Base-by-base conservation (phyloP, 495 filamentous ascomycete genomes). In the Penicillium argentinense region DNA sequence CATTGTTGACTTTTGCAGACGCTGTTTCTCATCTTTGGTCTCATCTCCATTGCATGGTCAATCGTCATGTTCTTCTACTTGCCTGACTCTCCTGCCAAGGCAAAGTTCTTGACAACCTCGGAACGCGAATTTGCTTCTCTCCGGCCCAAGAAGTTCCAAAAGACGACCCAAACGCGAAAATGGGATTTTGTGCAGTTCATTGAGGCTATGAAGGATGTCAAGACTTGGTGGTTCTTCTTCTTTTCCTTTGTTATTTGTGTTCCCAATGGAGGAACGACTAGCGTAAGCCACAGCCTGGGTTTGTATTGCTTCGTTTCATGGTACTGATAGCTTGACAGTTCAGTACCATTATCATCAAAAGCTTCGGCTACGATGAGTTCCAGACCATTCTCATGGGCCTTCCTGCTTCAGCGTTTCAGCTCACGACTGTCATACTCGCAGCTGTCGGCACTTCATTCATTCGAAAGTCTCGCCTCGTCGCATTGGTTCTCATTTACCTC, bases 61-160 rank as follows among this genome's bases (percentile, higher is more conserved):
- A 22, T 67, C 3, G 53, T 72, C 17, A 47, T 77, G 23, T 55
- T 74, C 29, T 53, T 72, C 49, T 53, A 75, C 30, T 61, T 82
- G 36, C 78, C 78, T 0, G 76, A 80, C 46, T 75, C 66, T 9
- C 78, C 73, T 0, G 54, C 69, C 21, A 74, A 61, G 24, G 71
- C 77, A 7, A 60, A 63, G 13, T 76, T 74, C 53, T 64, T 78
- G 12, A 69, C 42, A 13, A 4, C 21, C 3, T 24, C 17, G 5
- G 70, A 76, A 17, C 67, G 66, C 12, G 50, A 69, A 5, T 66
- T 76, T 49, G 67, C 66, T 7, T 59, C 80, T 19, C 70, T 80
- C 51, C 64, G 76, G 24, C n/a, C n/a, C n/a, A n/a, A n/a, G n/a
- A 69, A 74, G 21, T 60, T 71, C 12, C 55, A 60, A 19, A 77